These are phyloP conservation scores for Albifimbria verrucaria DNA, from an alignment of 2,329 filamentous ascomycete genomes.

Conservation along the genomic window DNA sequence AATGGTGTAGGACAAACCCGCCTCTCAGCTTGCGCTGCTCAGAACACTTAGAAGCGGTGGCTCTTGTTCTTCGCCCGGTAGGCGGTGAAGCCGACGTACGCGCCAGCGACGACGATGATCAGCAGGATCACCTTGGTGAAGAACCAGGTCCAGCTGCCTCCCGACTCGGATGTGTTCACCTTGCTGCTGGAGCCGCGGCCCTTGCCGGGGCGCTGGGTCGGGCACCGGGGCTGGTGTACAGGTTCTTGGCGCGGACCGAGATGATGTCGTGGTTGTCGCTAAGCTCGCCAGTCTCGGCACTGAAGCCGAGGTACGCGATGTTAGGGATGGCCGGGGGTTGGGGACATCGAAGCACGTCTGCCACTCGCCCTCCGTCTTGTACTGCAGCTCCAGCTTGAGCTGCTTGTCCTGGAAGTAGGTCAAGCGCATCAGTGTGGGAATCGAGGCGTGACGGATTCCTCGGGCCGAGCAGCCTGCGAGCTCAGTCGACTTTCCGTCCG, in stretches of 20 bases:
- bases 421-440: conserved; percentile 81
- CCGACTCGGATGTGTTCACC: conserved; percentile 35
- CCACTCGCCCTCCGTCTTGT: conserved; percentile 89
- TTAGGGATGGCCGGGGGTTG: conserved; percentile 73
- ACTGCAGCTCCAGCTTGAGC: conserved; percentile 86
- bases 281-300: conserved; percentile 90
- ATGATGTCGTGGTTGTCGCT: conserved; percentile 98
- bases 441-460: conserved; percentile 74
- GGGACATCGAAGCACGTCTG: conserved; percentile 79
- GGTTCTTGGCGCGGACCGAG: conserved; percentile 78
- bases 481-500: conserved; percentile 91
- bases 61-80: conserved; percentile 67
- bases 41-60: conserved; percentile 47
- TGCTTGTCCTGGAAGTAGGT: conserved; percentile 97
- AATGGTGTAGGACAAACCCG: no score
- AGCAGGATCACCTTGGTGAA: conserved; percentile 82
- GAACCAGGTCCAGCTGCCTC: conserved; percentile 58
- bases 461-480: conserved; percentile 92
- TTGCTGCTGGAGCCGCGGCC: conserved; percentile 31
- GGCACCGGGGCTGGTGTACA: conserved; percentile 66
- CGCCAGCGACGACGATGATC: conserved; percentile 65
- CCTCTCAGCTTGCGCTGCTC: not conserved
- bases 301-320: conserved; percentile 72
- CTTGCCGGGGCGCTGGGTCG: conserved; percentile 29
- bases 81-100: conserved; percentile 80